These are phyloP conservation scores for Hirschfeldia incana DNA, from an alignment of 345 rosid species.

Conservation along the genomic window DNA sequence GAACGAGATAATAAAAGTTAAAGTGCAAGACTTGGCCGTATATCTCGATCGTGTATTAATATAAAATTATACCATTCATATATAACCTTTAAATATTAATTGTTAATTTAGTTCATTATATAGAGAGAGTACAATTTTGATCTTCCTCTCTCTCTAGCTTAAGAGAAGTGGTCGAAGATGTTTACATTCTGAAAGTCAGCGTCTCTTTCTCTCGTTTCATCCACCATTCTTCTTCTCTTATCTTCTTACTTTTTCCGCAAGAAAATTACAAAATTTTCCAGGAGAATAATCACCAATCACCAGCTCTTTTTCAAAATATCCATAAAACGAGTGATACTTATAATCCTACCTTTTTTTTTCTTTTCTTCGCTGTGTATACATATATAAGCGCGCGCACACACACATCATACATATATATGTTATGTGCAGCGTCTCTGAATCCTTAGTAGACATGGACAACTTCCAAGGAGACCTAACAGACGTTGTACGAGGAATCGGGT, in stretches of 20 bases:
- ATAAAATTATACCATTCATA: not conserved
- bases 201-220: conserved; percentile 36
- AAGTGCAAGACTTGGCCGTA: conserved; percentile 35
- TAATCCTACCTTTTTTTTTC: not conserved
- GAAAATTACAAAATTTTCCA: not conserved
- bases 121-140: conserved; percentile 26
- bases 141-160: conserved; percentile 16
- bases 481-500: conserved; percentile 55
- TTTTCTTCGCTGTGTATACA: not conserved
- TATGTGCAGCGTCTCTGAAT: conserved; percentile 50
- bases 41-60: conserved; percentile 1
- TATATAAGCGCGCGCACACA: not conserved
- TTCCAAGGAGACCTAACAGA: conserved; percentile 84
- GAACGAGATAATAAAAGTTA: conserved; percentile 16
- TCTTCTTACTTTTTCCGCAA: not conserved
- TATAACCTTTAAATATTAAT: conserved; percentile 10
- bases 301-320: conserved; percentile 1
- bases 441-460: conserved; percentile 55
- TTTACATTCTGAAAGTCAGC: conserved; percentile 76
- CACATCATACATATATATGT: conserved; percentile 27
- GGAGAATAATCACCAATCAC: not conserved
- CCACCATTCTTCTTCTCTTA: conserved; percentile 32
- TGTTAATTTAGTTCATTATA: conserved; percentile 3
- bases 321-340: conserved; percentile 2
- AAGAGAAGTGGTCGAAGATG: conserved; percentile 37